phyloP scores from a whole-genome alignment of 2,329 filamentous ascomycete genomes.

The Aspergillus sp. region DNA sequence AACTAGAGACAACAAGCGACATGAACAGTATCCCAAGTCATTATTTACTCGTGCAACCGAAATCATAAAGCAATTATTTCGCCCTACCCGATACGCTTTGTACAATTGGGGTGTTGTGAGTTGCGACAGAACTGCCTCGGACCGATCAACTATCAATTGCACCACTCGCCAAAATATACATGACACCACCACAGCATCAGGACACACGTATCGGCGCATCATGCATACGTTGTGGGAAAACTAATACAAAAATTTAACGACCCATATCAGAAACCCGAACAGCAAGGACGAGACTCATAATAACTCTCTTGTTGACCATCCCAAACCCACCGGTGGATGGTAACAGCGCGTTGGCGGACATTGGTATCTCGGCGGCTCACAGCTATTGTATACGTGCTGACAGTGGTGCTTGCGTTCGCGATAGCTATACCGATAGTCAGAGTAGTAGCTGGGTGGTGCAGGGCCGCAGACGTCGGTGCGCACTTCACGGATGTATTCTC shows the following conservation, averaged over 20 bases:
- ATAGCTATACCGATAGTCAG: not conserved
- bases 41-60: not conserved
- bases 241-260: not conserved
- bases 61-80: not conserved
- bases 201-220: not conserved
- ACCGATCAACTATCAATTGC: not conserved
- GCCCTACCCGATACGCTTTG: not conserved
- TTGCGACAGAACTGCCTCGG: not conserved
- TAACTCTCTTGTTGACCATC: not conserved
- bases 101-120: not conserved
- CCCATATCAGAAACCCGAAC: not conserved
- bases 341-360: not conserved
- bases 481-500: slow-evolving; percentile 18
- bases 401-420: not conserved
- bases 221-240: not conserved
- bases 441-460: not conserved
- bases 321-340: not conserved
- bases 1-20: not conserved
- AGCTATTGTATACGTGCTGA: not conserved
- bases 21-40: not conserved
- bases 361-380: not conserved
- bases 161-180: not conserved
- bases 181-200: not conserved
- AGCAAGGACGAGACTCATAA: not conserved
- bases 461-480: not conserved